Evolutionary conservation across 2,329 filamentous ascomycete species (phyloP).

Genomic region (Myriangium duriaei): DNA sequence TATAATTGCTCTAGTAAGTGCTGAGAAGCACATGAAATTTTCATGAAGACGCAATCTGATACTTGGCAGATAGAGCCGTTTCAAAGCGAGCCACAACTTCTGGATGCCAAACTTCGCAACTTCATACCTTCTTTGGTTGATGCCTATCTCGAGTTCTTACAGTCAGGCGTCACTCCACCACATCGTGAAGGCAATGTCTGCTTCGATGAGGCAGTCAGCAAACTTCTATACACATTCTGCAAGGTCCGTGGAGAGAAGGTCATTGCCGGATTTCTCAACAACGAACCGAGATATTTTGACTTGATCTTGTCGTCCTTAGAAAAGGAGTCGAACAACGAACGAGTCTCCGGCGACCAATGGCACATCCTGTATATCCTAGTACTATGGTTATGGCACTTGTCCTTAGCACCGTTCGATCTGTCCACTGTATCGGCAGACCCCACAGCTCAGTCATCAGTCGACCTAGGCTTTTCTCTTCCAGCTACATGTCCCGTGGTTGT

Average conservation of each 20-base stretch:
- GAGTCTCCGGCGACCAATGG: constrained; percentile 41
- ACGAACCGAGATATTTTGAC: constrained; percentile 77
- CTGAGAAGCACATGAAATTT: not conserved
- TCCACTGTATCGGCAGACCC: constrained; percentile 57
- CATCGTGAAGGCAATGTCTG: constrained; percentile 10
- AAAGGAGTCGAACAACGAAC: constrained; percentile 29
- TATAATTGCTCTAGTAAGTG: constrained; percentile 24
- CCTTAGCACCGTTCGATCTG: constrained; percentile 73
- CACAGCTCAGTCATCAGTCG: constrained; percentile 33
- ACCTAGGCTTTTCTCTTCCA: constrained; percentile 45
- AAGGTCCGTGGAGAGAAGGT: constrained; percentile 92
- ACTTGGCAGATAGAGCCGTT: constrained; percentile 66
- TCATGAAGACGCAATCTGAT: constrained; percentile 1
- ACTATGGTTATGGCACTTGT: constrained; percentile 54
- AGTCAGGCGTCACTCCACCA: constrained; percentile 17
- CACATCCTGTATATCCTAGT: constrained; percentile 79
- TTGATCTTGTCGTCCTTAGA: constrained; percentile 66
- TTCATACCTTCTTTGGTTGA: constrained; percentile 64
- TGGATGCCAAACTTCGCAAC: constrained; percentile 69
- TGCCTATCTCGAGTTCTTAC: constrained; percentile 59
- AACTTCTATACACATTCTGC: constrained; percentile 77
- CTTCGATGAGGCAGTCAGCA: constrained; percentile 59
- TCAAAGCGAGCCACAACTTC: constrained; percentile 85
- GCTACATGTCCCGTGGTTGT: constrained; percentile 55
- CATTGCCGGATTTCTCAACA: constrained; percentile 78